phyloP scores from a whole-genome alignment of 2,329 filamentous ascomycete genomes.

The Chrysosporium queenslandicum region DNA sequence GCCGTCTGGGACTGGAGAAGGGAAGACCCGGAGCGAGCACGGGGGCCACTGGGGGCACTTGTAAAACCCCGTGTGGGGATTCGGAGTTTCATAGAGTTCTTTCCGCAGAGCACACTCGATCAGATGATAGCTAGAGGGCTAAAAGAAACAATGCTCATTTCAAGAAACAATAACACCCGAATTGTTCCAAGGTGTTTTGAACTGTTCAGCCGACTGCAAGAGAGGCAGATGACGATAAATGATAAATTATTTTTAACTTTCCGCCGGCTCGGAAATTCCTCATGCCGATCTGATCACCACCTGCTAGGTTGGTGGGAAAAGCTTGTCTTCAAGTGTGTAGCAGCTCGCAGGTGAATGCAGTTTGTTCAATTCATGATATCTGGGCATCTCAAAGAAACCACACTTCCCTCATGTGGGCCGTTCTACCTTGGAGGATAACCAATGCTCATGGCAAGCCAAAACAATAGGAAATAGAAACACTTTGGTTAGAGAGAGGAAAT shows the following conservation, averaged over 20 bases:
- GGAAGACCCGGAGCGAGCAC: no score
- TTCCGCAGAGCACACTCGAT: background rate
- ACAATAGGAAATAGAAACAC: background rate
- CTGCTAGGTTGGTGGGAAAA: no score
- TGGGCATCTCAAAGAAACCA: no score
- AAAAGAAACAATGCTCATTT: background rate
- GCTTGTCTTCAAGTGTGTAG: no score
- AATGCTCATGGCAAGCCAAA: background rate
- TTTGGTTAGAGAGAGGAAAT: background rate
- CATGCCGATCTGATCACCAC: no score
- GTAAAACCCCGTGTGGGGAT: slow-evolving; percentile 4
- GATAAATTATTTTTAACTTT: slow-evolving; percentile 12
- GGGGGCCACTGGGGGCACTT: background rate
- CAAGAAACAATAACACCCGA: background rate
- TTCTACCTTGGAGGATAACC: no score
- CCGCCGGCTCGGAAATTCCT: slow-evolving; percentile 7
- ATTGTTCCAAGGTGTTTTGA: background rate
- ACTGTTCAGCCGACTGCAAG: background rate
- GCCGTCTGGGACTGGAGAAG: background rate
- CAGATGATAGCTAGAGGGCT: background rate
- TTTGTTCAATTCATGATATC: no score
- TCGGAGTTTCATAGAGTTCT: slow-evolving; percentile 10
- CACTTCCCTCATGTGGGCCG: no score
- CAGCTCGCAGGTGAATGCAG: no score
- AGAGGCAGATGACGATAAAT: slow-evolving; percentile 5